Percentiles rank a stretch among this genome's conserved stretches.
Conservation (phyloP, 2,329 filamentous ascomycete species). For the Colletotrichum zoysiae region DNA sequence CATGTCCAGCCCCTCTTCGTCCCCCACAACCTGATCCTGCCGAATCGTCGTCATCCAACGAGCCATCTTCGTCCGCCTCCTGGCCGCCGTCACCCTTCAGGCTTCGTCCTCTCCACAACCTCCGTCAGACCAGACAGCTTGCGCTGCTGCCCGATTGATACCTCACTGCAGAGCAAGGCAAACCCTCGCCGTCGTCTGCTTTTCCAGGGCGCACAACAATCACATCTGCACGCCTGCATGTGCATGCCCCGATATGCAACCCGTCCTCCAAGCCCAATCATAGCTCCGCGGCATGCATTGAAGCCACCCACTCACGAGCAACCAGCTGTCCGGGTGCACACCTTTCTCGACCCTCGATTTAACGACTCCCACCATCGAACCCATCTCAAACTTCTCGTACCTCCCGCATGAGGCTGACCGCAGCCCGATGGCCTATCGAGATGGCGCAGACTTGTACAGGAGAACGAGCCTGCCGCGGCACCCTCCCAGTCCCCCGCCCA, state of each 20-base stretch:
- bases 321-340: constrained; percentile 40
- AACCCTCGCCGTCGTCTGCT: constrained; percentile 22
- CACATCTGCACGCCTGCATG: constrained; percentile 35
- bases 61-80: not conserved
- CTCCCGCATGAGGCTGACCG: constrained; percentile 39
- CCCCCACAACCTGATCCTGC: not conserved
- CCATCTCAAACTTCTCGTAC: constrained; percentile 9
- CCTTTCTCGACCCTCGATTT: constrained; percentile 24
- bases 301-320: constrained; percentile 37
- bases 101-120: constrained; percentile 10
- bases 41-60: constrained; percentile 11
- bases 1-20: not conserved
- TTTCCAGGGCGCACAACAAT: constrained; percentile 40
- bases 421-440: constrained; percentile 43
- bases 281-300: constrained; percentile 34
- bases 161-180: constrained; percentile 36
- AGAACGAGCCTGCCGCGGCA: constrained; percentile 36
- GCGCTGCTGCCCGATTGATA: constrained; percentile 43
- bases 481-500: constrained; percentile 44
- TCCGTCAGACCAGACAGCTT: constrained; percentile 33
- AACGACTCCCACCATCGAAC: constrained; percentile 14
- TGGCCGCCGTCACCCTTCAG: not conserved
- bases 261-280: constrained; percentile 42
- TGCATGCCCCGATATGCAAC: constrained; percentile 39
- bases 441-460: constrained; percentile 42